Percentiles rank a stretch among this genome's conserved stretches.
Evolutionary conservation across 331 rosid species (phyloP).

Genomic region (Acacia concinna): DNA sequence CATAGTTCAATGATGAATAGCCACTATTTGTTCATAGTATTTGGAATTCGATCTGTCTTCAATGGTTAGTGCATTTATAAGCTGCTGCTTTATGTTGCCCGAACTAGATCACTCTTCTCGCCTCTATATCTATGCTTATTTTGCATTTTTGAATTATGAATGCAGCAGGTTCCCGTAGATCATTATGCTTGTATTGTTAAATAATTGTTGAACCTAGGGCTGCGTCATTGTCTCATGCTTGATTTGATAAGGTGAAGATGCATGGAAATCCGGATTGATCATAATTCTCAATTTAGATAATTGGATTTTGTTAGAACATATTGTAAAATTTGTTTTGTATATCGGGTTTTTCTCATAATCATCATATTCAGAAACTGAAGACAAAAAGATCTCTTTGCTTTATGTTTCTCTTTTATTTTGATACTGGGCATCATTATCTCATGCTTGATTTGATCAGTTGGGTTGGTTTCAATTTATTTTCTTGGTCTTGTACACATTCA

Average conservation of each 20-base stretch:
- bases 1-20: neutral
- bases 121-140: conserved; percentile 58
- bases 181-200: conserved; percentile 29
- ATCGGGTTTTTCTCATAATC: too few relatives aligned
- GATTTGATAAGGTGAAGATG: conserved; percentile 37
- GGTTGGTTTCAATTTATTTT: too few relatives aligned
- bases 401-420: too few relatives aligned
- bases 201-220: conserved; percentile 29
- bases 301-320: too few relatives aligned
- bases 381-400: too few relatives aligned
- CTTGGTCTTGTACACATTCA: conserved; percentile 22
- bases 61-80: neutral
- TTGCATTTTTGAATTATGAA: conserved; percentile 10
- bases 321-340: too few relatives aligned
- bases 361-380: too few relatives aligned
- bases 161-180: conserved; percentile 28
- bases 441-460: too few relatives aligned
- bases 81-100: conserved; percentile 13
- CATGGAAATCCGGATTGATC: conserved; percentile 24
- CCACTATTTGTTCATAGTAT: neutral
- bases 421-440: too few relatives aligned
- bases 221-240: conserved; percentile 31
- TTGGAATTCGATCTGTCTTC: conserved; percentile 39
- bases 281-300: conserved; percentile 39
- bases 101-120: conserved; percentile 36